phyloP scores from a whole-genome alignment of 2,329 filamentous ascomycete genomes.

The Teratosphaeriaceae sp. region DNA sequence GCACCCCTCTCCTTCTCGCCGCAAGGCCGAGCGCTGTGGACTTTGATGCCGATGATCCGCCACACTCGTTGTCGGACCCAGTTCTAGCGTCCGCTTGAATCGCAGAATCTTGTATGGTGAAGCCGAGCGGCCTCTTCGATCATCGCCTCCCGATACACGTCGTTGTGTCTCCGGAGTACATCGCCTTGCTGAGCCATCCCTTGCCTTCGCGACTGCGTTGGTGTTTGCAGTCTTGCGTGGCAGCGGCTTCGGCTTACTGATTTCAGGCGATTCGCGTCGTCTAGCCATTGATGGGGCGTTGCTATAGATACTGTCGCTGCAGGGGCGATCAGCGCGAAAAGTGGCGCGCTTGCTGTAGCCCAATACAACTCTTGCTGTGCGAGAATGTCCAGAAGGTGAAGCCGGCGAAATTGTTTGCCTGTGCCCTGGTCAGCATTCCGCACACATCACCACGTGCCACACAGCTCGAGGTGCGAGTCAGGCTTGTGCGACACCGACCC shows the following conservation, averaged over 20 bases:
- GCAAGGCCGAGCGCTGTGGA: conserved; percentile 1
- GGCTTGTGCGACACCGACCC: too few species aligned
- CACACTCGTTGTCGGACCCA: conserved; percentile 3
- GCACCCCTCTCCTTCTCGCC: neutral
- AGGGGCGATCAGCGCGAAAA: too few species aligned
- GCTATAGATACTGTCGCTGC: too few species aligned
- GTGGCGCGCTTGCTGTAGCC: too few species aligned
- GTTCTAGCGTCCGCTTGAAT: conserved; percentile 1
- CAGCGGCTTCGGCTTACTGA: too few species aligned
- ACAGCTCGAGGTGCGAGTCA: neutral
- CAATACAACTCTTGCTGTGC: too few species aligned
- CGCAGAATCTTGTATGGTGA: conserved; percentile 1
- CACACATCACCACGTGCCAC: neutral
- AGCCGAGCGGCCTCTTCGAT: neutral
- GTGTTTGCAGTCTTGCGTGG: neutral
- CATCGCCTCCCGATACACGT: neutral
- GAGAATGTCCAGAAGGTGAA: too few species aligned
- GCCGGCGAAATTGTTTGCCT: too few species aligned
- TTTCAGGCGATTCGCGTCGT: too few species aligned
- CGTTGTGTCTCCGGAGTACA: neutral
- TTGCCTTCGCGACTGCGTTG: neutral
- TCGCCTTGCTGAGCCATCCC: neutral
- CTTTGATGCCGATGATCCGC: conserved; percentile 6
- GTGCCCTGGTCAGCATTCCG: neutral
- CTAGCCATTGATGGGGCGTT: neutral